Base-by-base conservation (phyloP, 768 basidiomycete genomes). In the Trametes cubensis region DNA sequence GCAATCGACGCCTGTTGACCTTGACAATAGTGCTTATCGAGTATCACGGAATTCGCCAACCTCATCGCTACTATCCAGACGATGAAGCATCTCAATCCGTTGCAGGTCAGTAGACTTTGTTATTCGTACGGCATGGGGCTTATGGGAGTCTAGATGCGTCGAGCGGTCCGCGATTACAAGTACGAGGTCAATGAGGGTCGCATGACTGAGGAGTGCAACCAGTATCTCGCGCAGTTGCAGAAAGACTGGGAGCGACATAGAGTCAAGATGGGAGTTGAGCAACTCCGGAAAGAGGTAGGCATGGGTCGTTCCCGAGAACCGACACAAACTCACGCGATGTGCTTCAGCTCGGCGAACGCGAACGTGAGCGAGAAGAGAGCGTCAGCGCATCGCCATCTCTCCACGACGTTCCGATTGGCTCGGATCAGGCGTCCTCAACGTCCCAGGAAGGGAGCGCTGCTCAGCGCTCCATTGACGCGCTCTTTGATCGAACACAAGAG, bases 211-310 rank as follows among this genome's bases (percentile, higher is more conserved):
- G 97, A 99, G 73, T 98, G 96, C 71, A 80, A 85, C 41, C 93
- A 97, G 76, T 98, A 98, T 69, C 83, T 98, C 26, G 90, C 86
- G 3, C 96, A 98, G 69, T 79, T 99, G 10, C 95, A 98, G 76
- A 95, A 93, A 71, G 95, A 98, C 72, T 99, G 96, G 96, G 96
- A 99, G 74, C 80, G 92, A 59, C 89, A 93, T 72, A 81, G 94
- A 46, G 86, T 95, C 34, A 91, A 93, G 71, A 78, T 91, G 34
- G 92, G 93, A 4, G 93, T 96, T 10, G 89, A 93, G 69, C 87
- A 88, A 10, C 77, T 94, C 38, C 87, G 90, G 62, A 90, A 88
- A 75, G 92, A 94, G 85, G 90, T 92, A 62, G 58, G 72, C 21
- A n/a, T 14, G 13, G 11, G 11, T 25, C 42, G n/a, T 25, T 7